These are phyloP conservation scores for Fusarium sp. DNA, from an alignment of 2,329 filamentous ascomycete genomes.

Conservation along the genomic window DNA sequence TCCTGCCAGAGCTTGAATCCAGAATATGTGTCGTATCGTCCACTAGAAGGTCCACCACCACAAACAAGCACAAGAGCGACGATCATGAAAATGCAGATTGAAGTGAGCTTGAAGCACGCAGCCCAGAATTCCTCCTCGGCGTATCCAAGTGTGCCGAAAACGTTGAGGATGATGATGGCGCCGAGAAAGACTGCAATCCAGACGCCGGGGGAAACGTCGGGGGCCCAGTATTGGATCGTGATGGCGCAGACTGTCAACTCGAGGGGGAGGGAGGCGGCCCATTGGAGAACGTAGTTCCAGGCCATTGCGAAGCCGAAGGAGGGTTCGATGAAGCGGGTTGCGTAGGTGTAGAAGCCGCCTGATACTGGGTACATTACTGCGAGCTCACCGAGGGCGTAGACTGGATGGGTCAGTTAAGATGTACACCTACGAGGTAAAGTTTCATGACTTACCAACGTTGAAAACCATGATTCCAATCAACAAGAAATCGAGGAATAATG, in stretches of 20 bases:
- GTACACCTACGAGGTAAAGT: not conserved
- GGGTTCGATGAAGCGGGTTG: conserved; percentile 62
- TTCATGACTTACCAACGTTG: conserved; percentile 55
- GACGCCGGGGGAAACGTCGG: conserved; percentile 57
- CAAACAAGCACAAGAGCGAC: conserved; percentile 69
- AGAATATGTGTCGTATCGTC: conserved; percentile 57
- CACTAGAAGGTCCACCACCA: conserved; percentile 66
- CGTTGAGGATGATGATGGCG: conserved; percentile 64
- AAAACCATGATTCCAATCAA: conserved; percentile 72
- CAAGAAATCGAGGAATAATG: conserved; percentile 62
- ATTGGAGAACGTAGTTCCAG: conserved; percentile 61
- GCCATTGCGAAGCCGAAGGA: conserved; percentile 67
- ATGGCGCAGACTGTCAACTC: conserved; percentile 58
- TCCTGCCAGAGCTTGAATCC: conserved; percentile 53
- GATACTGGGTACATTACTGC: conserved; percentile 72
- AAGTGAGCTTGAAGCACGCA: conserved; percentile 66
- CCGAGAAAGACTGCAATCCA: conserved; percentile 58
- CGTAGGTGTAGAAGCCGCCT: conserved; percentile 65
- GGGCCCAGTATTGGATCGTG: conserved; percentile 58
- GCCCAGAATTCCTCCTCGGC: conserved; percentile 69
- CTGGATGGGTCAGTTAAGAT: conserved; percentile 22
- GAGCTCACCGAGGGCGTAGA: conserved; percentile 71
- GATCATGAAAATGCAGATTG: conserved; percentile 72
- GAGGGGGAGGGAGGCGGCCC: conserved; percentile 57
- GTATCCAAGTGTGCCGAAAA: conserved; percentile 67